These are phyloP conservation scores for Fusarium sp. DNA, from an alignment of 2,329 filamentous ascomycete genomes.

Conservation along the genomic window DNA sequence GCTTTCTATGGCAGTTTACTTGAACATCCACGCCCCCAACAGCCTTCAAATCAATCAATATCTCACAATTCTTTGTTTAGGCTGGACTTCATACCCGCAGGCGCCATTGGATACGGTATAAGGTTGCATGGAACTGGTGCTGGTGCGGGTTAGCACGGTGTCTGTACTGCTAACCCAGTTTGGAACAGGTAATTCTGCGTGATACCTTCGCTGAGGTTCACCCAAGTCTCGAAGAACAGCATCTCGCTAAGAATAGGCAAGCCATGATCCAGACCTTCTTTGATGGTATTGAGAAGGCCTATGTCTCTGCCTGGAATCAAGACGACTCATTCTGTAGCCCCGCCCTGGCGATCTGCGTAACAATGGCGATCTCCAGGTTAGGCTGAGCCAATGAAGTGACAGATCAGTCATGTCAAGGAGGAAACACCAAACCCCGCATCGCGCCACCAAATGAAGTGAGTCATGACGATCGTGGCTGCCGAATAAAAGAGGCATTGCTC, in stretches of 20 bases:
- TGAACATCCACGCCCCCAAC: no score
- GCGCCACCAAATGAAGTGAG: neutral
- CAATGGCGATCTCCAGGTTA: neutral
- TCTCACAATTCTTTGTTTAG: rapidly evolving
- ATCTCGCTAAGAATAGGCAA: rapidly evolving
- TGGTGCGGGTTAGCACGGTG: neutral
- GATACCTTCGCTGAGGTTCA: neutral
- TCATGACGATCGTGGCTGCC: neutral
- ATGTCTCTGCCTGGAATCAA: neutral
- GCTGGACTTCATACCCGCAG: rapidly evolving
- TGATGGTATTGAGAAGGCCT: rapidly evolving
- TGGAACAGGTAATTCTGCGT: neutral
- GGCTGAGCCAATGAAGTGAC: neutral
- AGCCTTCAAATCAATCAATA: rapidly evolving
- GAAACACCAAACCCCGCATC: neutral
- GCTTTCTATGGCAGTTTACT: no score
- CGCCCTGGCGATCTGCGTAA: neutral
- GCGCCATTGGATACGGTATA: neutral
- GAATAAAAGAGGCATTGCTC: rapidly evolving
- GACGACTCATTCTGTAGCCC: no score
- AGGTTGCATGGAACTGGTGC: neutral
- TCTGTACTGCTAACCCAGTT: neutral
- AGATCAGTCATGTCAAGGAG: neutral
- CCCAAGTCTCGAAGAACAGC: no score
- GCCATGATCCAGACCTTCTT: rapidly evolving